phyloP scores from a whole-genome alignment of 192 early-diverging fungal genomes.

The Haplosporangium gracile region DNA sequence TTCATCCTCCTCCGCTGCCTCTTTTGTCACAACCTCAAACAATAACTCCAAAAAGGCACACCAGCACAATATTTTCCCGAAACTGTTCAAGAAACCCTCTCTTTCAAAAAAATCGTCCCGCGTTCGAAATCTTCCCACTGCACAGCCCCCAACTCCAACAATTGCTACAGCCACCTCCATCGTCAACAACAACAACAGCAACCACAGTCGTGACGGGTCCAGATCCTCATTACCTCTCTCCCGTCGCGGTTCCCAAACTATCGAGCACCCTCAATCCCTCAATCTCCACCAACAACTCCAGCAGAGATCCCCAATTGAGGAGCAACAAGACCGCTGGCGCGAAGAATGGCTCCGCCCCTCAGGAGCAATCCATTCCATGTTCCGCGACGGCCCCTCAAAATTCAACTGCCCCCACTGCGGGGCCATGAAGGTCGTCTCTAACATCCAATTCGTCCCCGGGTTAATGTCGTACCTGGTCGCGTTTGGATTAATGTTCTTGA shows the following conservation, averaged over 20 bases:
- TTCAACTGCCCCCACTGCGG: constrained; percentile 52
- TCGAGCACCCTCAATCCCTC: background rate
- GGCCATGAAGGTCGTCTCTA: constrained; percentile 44
- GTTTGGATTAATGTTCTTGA: constrained; percentile 47
- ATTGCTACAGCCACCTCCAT: background rate
- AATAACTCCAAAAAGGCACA: constrained; percentile 2
- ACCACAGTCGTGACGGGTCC: background rate
- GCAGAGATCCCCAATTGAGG: constrained; percentile 11
- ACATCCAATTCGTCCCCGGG: constrained; percentile 36
- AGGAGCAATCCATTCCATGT: constrained; percentile 44
- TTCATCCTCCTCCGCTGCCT: background rate
- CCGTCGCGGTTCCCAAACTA: background rate
- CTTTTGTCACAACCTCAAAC: background rate
- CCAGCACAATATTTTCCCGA: background rate
- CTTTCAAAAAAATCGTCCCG: constrained; percentile 6
- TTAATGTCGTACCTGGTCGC: constrained; percentile 51
- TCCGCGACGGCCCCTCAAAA: constrained; percentile 38
- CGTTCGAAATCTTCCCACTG: background rate
- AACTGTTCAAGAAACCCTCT: constrained; percentile 22
- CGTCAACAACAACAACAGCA: background rate
- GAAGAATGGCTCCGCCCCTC: constrained; percentile 53
- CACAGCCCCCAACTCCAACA: background rate
- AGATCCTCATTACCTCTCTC: background rate
- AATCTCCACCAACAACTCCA: background rate
- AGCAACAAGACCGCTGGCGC: constrained; percentile 42